Evolutionary conservation across 306 rosid genomes (phyloP).

Genomic region (Prunus mongolica): DNA sequence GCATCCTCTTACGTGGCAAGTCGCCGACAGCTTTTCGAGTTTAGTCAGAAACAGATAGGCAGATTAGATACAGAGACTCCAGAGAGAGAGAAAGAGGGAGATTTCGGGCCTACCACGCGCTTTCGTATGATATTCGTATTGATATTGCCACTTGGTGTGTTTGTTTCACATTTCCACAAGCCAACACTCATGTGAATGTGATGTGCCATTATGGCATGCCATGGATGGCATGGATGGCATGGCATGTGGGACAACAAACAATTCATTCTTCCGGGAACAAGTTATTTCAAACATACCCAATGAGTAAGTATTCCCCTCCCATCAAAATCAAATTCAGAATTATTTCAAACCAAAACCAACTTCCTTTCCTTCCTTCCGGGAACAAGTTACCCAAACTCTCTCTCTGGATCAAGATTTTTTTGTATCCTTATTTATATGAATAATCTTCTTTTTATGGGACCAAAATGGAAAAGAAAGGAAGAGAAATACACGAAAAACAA

Average conservation of each 20-base stretch:
- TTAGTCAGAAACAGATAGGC: background rate
- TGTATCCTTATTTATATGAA: no score
- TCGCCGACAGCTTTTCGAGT: slow-evolving; percentile 6
- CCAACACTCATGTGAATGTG: background rate
- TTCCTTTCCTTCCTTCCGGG: no score
- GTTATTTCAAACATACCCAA: no score
- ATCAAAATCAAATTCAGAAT: no score
- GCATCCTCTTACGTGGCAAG: slow-evolving; percentile 38
- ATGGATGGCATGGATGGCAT: no score
- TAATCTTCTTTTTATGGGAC: background rate
- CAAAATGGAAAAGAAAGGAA: no score
- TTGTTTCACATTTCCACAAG: background rate
- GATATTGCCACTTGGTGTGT: background rate
- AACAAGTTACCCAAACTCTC: no score
- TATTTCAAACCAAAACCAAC: no score
- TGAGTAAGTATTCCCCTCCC: no score
- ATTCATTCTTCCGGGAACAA: no score
- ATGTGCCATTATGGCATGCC: background rate
- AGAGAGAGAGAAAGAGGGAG: background rate
- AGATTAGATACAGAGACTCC: background rate
- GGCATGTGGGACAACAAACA: no score
- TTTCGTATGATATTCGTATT: background rate
- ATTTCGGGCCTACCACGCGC: slow-evolving; percentile 23
- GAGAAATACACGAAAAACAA: background rate
- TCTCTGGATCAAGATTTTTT: no score